Conservation (phyloP, 495 filamentous ascomycete genomes). For the Xanthoparmelia taractica region DNA sequence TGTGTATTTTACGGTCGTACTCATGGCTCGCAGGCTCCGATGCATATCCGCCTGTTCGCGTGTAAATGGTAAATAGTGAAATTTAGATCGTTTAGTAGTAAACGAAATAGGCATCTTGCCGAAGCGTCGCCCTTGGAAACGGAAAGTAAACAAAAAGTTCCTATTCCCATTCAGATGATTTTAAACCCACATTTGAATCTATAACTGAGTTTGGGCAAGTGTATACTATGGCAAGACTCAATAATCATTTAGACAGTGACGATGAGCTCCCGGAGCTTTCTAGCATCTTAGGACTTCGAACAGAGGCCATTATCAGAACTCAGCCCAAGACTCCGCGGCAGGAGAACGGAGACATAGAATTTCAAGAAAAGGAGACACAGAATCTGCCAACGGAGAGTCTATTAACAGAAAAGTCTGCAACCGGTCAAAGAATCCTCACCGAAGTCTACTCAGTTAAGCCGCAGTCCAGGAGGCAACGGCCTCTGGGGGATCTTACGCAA, state of each 20-base stretch:
- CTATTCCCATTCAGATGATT: no score
- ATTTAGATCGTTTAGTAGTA: no score
- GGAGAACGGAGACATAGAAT: background rate
- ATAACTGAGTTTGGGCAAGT: background rate
- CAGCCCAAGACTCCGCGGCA: background rate
- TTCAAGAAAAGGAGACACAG: background rate
- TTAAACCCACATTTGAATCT: no score
- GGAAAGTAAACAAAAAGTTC: background rate
- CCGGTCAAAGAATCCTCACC: background rate
- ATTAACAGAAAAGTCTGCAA: background rate
- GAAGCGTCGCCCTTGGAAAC: background rate
- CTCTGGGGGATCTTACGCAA: conserved; percentile 23
- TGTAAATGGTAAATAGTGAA: background rate
- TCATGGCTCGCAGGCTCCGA: background rate
- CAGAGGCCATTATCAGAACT: background rate
- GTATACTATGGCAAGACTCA: conserved; percentile 17
- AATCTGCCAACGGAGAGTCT: background rate
- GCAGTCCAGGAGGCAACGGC: conserved; percentile 12
- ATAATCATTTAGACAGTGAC: conserved; percentile 19
- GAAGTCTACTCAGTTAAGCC: background rate
- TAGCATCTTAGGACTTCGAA: conserved; percentile 7
- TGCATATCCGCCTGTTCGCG: background rate
- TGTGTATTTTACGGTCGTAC: background rate
- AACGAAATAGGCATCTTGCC: no score
- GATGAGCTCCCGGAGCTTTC: conserved; percentile 25